These are phyloP conservation scores for Leucocoprinus birnbaumii DNA, from an alignment of 768 basidiomycete species.

Conservation along the genomic window DNA sequence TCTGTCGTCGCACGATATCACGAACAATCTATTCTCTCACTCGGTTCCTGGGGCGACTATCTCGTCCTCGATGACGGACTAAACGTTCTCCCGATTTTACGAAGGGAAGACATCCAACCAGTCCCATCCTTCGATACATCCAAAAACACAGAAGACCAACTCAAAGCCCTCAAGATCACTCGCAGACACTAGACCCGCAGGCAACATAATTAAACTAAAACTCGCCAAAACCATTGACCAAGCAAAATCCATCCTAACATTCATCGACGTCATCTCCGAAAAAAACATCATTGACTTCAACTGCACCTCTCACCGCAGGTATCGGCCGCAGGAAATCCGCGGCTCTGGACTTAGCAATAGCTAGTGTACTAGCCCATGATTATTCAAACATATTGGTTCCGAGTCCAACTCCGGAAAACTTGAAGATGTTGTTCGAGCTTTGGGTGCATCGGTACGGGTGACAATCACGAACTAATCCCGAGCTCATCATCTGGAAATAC, in stretches of 20 bases:
- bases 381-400: slow-evolving; percentile 99
- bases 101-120: slow-evolving; percentile 86
- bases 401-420: slow-evolving; percentile 94
- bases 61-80: slow-evolving; percentile 96
- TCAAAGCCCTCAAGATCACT: slow-evolving; percentile 79
- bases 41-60: slow-evolving; percentile 90
- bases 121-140: slow-evolving; percentile 36
- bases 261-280: slow-evolving; percentile 90
- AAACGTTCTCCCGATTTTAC: slow-evolving; percentile 94
- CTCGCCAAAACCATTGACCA: slow-evolving; percentile 95
- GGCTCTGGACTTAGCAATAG: slow-evolving; percentile 91
- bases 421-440: slow-evolving; percentile 98
- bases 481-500: too few species aligned
- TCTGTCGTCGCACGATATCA: slow-evolving; percentile 93
- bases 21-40: slow-evolving; percentile 98
- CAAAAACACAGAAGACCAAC: slow-evolving; percentile 46
- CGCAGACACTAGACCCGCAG: slow-evolving; percentile 80
- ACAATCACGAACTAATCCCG: too few species aligned
- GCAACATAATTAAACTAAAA: slow-evolving; percentile 86
- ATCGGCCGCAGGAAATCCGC: slow-evolving; percentile 97
- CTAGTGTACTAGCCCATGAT: slow-evolving; percentile 88
- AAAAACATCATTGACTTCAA: slow-evolving; percentile 93
- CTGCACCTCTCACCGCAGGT: slow-evolving; percentile 91
- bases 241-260: slow-evolving; percentile 90
- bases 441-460: too few species aligned